Evolutionary conservation across 2,329 filamentous ascomycete genomes (phyloP).

Genomic region (Colletotrichum sansevieriae): DNA sequence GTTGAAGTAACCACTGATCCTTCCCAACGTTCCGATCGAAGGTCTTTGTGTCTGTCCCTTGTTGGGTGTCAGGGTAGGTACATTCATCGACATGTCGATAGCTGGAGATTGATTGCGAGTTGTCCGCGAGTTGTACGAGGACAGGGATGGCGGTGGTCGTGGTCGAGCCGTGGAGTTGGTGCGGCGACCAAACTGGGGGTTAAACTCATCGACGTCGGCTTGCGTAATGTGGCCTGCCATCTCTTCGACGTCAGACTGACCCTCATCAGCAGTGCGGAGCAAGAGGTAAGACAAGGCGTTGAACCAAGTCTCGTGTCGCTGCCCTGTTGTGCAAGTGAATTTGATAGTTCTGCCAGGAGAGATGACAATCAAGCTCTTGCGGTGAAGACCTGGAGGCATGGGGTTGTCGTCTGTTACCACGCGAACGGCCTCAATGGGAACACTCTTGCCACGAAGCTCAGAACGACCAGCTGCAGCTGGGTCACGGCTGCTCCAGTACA

Average conservation of each 20-base stretch:
- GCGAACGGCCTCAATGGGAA: conserved; percentile 91
- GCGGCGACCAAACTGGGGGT: conserved; percentile 68
- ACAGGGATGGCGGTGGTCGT: conserved; percentile 74
- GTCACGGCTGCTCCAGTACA: conserved; percentile 97
- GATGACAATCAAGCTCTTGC: conserved; percentile 91
- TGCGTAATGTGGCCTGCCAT: conserved; percentile 68
- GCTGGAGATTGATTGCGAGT: conserved; percentile 75
- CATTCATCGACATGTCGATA: conserved; percentile 61
- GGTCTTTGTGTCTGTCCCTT: conserved; percentile 55
- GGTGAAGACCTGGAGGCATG: conserved; percentile 92
- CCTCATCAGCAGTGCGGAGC: conserved; percentile 77
- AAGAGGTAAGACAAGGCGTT: conserved; percentile 95
- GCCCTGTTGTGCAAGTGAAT: conserved; percentile 93
- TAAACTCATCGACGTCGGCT: conserved; percentile 83
- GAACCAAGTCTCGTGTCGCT: conserved; percentile 98
- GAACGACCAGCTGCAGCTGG: conserved; percentile 82
- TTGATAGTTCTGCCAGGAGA: conserved; percentile 91
- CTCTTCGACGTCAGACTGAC: conserved; percentile 72
- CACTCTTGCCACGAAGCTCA: conserved; percentile 86
- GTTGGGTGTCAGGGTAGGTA: conserved; percentile 69
- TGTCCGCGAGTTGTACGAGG: conserved; percentile 83
- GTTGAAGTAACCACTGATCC: conserved; percentile 72
- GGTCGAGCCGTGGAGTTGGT: conserved; percentile 53
- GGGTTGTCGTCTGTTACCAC: conserved; percentile 96
- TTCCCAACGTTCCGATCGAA: conserved; percentile 65